Base-by-base conservation (phyloP, 192 early-diverging fungal genomes). In the Coemansia sp. region DNA sequence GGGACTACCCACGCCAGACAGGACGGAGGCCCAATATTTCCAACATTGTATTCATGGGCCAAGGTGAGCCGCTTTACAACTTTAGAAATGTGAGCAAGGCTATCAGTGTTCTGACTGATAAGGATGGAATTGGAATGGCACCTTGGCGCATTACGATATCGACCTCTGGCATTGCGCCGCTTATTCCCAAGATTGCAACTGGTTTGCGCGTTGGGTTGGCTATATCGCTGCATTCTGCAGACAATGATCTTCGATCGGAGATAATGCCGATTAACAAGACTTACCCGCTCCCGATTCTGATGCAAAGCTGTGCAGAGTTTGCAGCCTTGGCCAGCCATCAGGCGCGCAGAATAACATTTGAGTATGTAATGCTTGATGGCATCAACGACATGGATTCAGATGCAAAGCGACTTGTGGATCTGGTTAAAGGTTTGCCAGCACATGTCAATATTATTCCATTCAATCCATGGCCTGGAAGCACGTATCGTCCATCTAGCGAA, bases 41-140 rank as follows among this genome's bases (percentile, higher is more conserved):
- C 21, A 97, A 97, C 74, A 88, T 95, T 60, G 95, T 97, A 0
- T 92, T 93, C 65, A 97, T 97, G 95, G 94, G 94, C 26, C 92
- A 94, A 75, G 94, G 93, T 12, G 95, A 97, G 68, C 95, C 95
- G 1, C 72, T 95, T 16, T 90, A 90, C 73, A 97, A 97, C 73
- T 93, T 88, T 60, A 85, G 85, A 71, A 85, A 88, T 49, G 87
- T 89, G 18, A 86, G 85, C 57, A 78, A 82, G 18, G 88, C 88
- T 3, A 77, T 89, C 47, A 62, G 73, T 6, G 74, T 88, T 32
- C 66, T 92, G 22, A 92, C 87, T 37, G 82, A 88, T 68, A 71
- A 75, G 40, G 69, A 80, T 19, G 86, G 89, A 6, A 75, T 92
- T 21, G 80, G 70, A 2, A 67, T 91, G 60, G 84, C 92, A 10